Evolutionary conservation across 192 early-diverging fungal species (phyloP).

Genomic region (Backusella australiensis): DNA sequence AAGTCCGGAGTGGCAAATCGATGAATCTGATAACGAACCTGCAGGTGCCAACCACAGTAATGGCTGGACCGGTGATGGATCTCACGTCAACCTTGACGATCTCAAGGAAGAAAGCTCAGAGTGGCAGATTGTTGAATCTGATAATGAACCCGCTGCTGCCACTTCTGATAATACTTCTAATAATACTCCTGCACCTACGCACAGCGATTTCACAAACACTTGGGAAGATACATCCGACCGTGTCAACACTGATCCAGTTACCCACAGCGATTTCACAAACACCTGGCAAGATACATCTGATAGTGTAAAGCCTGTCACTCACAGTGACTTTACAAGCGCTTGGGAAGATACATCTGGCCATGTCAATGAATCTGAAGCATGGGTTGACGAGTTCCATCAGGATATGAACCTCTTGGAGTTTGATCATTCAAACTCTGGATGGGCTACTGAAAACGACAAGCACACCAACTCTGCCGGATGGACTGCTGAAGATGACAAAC

Average conservation of each 20-base stretch:
- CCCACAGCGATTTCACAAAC: not conserved
- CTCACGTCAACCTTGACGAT: not conserved
- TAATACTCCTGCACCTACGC: not conserved
- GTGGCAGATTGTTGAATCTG: not conserved
- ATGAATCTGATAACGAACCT: not conserved
- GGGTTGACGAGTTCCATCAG: not conserved
- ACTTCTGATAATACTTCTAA: not conserved
- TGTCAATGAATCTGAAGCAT: not conserved
- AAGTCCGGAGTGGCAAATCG: not conserved
- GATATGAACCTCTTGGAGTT: not conserved
- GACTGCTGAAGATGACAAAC: not conserved
- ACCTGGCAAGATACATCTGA: not conserved
- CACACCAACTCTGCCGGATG: not conserved
- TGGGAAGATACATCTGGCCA: not conserved
- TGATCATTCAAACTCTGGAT: not conserved
- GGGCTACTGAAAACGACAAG: not conserved
- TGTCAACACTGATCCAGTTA: not conserved
- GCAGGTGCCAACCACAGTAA: not conserved
- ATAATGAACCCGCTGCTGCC: not conserved
- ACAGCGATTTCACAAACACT: not conserved
- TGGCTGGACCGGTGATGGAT: not conserved
- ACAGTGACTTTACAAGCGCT: not conserved
- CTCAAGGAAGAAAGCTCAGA: not conserved
- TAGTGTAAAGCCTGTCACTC: not conserved
- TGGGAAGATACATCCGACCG: not conserved